phyloP scores from a whole-genome alignment of 1,139 yeast species.

The Hansenula sp. region DNA sequence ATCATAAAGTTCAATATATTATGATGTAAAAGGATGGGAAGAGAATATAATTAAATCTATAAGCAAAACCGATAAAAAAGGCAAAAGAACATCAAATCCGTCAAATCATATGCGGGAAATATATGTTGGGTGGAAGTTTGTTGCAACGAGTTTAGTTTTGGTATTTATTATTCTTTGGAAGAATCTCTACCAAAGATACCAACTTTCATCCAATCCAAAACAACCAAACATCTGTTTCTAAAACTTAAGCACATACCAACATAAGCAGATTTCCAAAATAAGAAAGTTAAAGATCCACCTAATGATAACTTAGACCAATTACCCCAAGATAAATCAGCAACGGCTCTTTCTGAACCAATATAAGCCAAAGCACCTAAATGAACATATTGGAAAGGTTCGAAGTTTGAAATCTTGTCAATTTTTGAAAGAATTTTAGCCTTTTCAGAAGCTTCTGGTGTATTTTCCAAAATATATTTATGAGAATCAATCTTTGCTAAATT shows the following conservation, averaged over 20 bases:
- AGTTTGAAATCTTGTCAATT: constrained; percentile 64
- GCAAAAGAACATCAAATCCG: too few relatives aligned
- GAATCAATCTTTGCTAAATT: constrained; percentile 66
- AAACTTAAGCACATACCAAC: constrained; percentile 88
- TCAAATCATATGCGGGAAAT: too few relatives aligned
- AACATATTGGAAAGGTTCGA: constrained; percentile 53
- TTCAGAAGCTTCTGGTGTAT: constrained; percentile 29
- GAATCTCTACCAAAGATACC: constrained; percentile 87
- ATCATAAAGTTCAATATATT: too few relatives aligned
- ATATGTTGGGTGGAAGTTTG: too few relatives aligned
- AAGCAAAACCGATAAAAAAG: too few relatives aligned
- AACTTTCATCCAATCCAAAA: constrained; percentile 85
- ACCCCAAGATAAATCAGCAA: constrained; percentile 89
- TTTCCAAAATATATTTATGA: constrained; percentile 43
- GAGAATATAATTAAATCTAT: too few relatives aligned
- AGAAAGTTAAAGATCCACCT: constrained; percentile 83
- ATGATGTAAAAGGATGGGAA: background rate
- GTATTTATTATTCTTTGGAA: constrained; percentile 27
- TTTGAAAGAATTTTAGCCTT: constrained; percentile 48
- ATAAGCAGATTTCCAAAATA: constrained; percentile 94
- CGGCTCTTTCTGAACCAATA: constrained; percentile 89
- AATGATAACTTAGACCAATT: constrained; percentile 77
- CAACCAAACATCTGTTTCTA: constrained; percentile 81
- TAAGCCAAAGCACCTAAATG: constrained; percentile 77
- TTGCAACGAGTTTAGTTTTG: too few relatives aligned